Evolutionary conservation across 2,329 filamentous ascomycete genomes (phyloP).

Genomic region (Xylariaceae sp.): DNA sequence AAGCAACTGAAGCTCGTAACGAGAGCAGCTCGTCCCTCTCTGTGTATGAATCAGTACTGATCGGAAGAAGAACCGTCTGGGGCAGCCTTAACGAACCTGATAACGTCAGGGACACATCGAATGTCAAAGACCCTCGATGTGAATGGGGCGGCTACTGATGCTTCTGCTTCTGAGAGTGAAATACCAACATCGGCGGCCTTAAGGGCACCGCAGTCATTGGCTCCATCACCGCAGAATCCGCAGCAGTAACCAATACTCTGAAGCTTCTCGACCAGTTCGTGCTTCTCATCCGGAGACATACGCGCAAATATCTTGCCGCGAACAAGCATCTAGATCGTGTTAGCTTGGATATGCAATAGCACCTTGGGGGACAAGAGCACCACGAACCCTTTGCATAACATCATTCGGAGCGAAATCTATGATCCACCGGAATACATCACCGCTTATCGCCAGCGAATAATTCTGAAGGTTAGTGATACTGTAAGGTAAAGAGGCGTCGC

Average conservation of each 20-base stretch:
- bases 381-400: slow-evolving; percentile 61
- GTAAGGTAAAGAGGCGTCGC: slow-evolving; percentile 79
- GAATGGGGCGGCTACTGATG: slow-evolving; percentile 96
- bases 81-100: slow-evolving; percentile 49
- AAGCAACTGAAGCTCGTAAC: slow-evolving; percentile 99
- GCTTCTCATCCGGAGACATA: slow-evolving; percentile 98
- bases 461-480: slow-evolving; percentile 76
- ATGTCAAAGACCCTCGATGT: slow-evolving; percentile 96
- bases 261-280: slow-evolving; percentile 93
- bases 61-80: neutral
- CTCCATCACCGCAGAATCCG: slow-evolving; percentile 95
- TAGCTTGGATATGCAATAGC: slow-evolving; percentile 5
- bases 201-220: slow-evolving; percentile 93
- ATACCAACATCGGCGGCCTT: slow-evolving; percentile 98
- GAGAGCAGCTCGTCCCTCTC: slow-evolving; percentile 86
- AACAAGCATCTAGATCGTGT: slow-evolving; percentile 70
- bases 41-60: slow-evolving; percentile 30
- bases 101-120: slow-evolving; percentile 87
- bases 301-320: slow-evolving; percentile 90
- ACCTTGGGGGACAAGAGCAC: neutral
- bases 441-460: slow-evolving; percentile 83
- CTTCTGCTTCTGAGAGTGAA: slow-evolving; percentile 93
- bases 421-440: slow-evolving; percentile 95
- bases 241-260: slow-evolving; percentile 94
- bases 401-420: slow-evolving; percentile 83